Percentiles rank a stretch among this genome's conserved stretches.
phyloP scores from a whole-genome alignment of 371 early-diverging fungal species.

The Apophysomyces trapeziformis region DNA sequence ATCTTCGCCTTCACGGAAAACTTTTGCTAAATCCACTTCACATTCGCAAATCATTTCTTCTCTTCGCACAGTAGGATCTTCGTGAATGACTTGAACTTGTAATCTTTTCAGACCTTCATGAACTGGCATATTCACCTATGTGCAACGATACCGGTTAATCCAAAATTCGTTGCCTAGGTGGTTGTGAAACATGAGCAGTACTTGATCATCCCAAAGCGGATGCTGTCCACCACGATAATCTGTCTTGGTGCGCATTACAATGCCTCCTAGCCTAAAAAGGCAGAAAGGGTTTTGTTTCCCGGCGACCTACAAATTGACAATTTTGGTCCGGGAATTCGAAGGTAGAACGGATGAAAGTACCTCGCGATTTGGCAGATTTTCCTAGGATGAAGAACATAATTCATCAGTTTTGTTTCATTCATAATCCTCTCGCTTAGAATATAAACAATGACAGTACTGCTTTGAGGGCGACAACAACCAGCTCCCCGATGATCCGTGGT shows the following conservation, averaged over 20 bases:
- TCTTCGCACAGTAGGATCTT: conserved; percentile 15
- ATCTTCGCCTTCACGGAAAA: conserved; percentile 1
- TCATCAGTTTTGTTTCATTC: neutral
- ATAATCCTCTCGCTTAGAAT: neutral
- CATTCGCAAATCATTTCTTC: neutral
- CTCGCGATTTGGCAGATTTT: conserved; percentile 52
- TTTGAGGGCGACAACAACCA: conserved; percentile 54
- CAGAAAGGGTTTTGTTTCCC: conserved; percentile 59
- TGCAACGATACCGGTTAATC: neutral
- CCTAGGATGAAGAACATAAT: conserved; percentile 22
- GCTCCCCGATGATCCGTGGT: conserved; percentile 39
- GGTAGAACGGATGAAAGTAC: conserved; percentile 21
- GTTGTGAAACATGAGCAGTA: conserved; percentile 18
- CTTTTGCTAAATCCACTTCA: neutral
- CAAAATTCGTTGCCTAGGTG: neutral
- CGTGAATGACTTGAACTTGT: conserved; percentile 41
- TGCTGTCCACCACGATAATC: conserved; percentile 55
- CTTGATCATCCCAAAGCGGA: conserved; percentile 60
- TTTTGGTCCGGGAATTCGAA: neutral
- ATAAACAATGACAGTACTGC: conserved; percentile 33
- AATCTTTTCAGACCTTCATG: conserved; percentile 42
- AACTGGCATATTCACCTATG: conserved; percentile 48
- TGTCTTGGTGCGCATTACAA: conserved; percentile 41
- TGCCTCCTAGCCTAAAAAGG: conserved; percentile 46
- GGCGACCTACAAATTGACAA: conserved; percentile 29